Evolutionary conservation across 2,329 filamentous ascomycete genomes (phyloP).

Genomic region (Claviceps spartinae): DNA sequence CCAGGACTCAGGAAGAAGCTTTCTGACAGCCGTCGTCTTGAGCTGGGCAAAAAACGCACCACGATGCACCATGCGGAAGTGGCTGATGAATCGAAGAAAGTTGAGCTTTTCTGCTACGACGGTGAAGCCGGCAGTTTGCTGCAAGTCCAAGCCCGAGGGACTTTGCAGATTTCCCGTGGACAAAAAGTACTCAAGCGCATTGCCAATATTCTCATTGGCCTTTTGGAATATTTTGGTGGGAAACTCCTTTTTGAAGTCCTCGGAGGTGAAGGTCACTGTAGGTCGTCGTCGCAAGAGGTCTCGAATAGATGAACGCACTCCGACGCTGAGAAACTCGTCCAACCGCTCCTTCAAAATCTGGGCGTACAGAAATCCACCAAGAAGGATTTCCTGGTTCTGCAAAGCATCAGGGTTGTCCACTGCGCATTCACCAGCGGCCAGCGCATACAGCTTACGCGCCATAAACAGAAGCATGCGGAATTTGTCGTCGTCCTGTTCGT

Average conservation of each 20-base stretch:
- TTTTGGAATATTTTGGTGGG: conserved; percentile 62
- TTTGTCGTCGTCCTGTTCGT: conserved; percentile 78
- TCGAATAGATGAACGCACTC: conserved; percentile 37
- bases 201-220: conserved; percentile 79
- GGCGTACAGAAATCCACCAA: conserved; percentile 86
- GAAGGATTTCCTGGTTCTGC: conserved; percentile 86
- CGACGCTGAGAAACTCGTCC: conserved; percentile 65
- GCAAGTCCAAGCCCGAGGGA: conserved; percentile 81
- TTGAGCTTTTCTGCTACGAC: conserved; percentile 98
- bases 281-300: conserved; percentile 43
- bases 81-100: conserved; percentile 94
- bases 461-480: conserved; percentile 91
- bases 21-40: conserved; percentile 93
- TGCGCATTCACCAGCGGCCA: conserved; percentile 84
- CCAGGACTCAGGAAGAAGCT: conserved; percentile 92
- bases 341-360: conserved; percentile 92
- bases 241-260: conserved; percentile 70
- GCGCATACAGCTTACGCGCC: conserved; percentile 85
- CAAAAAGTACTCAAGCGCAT: conserved; percentile 83
- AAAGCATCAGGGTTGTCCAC: conserved; percentile 94
- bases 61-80: conserved; percentile 98
- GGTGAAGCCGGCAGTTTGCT: conserved; percentile 88
- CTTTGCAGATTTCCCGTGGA: conserved; percentile 90
- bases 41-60: conserved; percentile 97
- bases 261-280: conserved; percentile 61